Base-by-base conservation (phyloP, 495 filamentous ascomycete species). In the Aspergillus ostianus region DNA sequence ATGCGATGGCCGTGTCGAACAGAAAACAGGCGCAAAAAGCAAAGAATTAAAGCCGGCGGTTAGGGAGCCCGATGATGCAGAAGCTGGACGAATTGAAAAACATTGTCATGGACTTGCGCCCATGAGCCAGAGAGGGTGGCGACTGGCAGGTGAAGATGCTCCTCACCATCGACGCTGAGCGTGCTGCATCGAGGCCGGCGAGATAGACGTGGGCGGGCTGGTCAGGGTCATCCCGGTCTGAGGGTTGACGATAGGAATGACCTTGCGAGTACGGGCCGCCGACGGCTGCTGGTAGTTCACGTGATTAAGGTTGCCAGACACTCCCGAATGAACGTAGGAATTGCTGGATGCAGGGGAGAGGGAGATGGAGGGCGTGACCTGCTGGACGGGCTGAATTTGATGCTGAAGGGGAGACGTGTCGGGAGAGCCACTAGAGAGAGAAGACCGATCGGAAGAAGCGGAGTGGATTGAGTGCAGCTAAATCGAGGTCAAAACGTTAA, bases 181-280 rank as follows among this genome's bases (percentile, higher is more conserved):
- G 67, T 86, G 87, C 80, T 92, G 90, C 88, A 93, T 89, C 79
- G 91, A 83, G 70, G 80, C 86, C 56, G 92, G 91, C 53, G 92
- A 94, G 67, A 96, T 89, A 58, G 91, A 96, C 52, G 85, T 89
- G 3, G 94, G 93, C 64, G 94, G 95, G 79, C 92, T 96, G 36
- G 92, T 84, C 75, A 96, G 82, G 63, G 84, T 85, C 75, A 93
- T 85, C 61, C 94, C 92, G 32, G 95, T 98, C 60, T 81, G 89
- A 36, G 94, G 94, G 82, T 99, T 97, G 77, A 99, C 88, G 72
- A 99, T 99, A 18, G 94, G 95, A 65, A 99, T 99, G 65, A 94
- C 91, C 71, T 97, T 98, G 65, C 93, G 90, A 63, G 88, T 86
- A 71, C 95, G 90, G 58, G 90, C 89, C 56, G 93, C 89, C 54